Base-by-base conservation (phyloP, 192 early-diverging fungal genomes). In the Rhizoclosmatium globosum region DNA sequence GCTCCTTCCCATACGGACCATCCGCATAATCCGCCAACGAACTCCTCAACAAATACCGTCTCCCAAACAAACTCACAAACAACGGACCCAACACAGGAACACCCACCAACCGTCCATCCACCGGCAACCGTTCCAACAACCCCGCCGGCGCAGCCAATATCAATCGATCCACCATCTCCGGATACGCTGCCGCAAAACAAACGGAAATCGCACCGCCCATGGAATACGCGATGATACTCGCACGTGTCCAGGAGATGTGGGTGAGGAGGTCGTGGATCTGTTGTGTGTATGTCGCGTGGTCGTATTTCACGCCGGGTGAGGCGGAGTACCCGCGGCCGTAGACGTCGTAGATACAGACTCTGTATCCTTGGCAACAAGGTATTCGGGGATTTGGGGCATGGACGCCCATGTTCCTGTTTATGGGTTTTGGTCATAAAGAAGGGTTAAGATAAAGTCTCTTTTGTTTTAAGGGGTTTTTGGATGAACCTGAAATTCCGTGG, bases 391-490 rank as follows among this genome's bases (percentile, higher is more conserved):
- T 3, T 70, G 57, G 15, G 77, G 77, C 31, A 78, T 58, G 31
- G 78, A 77, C 17, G 82, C 82, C 43, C 71, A 68, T 17, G 67
- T 68, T 46, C 42, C 67, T 46, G 31, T 57, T 11, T n/a, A n/a
- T 11, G 11, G 53, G 13, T n/a, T 17, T n/a, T 17, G n/a, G n/a
- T n/a, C 11, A n/a, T 11, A 57, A n/a, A n/a, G 11, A 11, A n/a
- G 11, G 13, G 31, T 31, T 31, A 31, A 31, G 53, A 1, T n/a
- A 11, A 17, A 17, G 53, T 1, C 53, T 17, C 13, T 17, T 17
- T 57, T 11, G 53, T n/a, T 57, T 31, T 31, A 31, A 31, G 31
- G 31, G 31, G 31, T 31, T 31, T 31, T 31, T 31, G 31, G 31
- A 31, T 17, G 67, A 45, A n/a, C 42, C 67, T 19, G 39, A 7